Base-by-base conservation (phyloP, 139 green algal species). In the Chlorella sp. region DNA sequence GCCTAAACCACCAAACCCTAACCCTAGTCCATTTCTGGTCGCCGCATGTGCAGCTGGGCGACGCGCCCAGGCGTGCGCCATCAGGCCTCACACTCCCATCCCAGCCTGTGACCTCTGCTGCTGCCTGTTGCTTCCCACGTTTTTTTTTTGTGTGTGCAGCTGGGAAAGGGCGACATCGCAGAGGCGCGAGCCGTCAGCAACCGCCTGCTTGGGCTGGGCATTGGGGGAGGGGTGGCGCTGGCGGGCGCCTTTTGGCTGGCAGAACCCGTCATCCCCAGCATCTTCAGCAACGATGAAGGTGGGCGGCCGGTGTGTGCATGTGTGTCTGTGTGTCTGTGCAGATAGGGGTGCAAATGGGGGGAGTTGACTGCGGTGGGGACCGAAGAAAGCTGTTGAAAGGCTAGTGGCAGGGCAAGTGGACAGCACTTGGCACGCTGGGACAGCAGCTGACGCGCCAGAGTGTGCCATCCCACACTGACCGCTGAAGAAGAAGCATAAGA, bases 151-250 rank as follows among this genome's bases (percentile, higher is more conserved):
- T 68, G 36, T 12, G 7, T 30, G 40, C 77, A 76, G 83, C 76
- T 88, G 15, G 87, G 77, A 12, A 80, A 73, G 3, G 89, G 75
- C 21, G 88, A 92, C 39, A 61, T 84, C 22, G 12, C 26, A 24
- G 83, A 73, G 32, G 95, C 94, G 0, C 83, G 93, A 2, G 77
- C 81, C 37, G 83, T 97, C 19, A 91, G 91, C 9, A 88, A 96
- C 83, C 92, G 95, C 76, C 91, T 97, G 75, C 85, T 97, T 81
- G 91, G 96, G 76, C 57, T 95, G 18, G 95, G 95, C 30, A 79
- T 93, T 15, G 91, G 69, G 0, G 80, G 32, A 18, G 89, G 91
- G 4, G 85, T 71, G 2, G 75, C 92, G 42, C 80, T 93, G 68
- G 88, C 80, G 3, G 81, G 24, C 30, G 81, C 69, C 71, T 89